phyloP scores from a whole-genome alignment of 108 stramenopile species.

The Discostella pseudostelligera region DNA sequence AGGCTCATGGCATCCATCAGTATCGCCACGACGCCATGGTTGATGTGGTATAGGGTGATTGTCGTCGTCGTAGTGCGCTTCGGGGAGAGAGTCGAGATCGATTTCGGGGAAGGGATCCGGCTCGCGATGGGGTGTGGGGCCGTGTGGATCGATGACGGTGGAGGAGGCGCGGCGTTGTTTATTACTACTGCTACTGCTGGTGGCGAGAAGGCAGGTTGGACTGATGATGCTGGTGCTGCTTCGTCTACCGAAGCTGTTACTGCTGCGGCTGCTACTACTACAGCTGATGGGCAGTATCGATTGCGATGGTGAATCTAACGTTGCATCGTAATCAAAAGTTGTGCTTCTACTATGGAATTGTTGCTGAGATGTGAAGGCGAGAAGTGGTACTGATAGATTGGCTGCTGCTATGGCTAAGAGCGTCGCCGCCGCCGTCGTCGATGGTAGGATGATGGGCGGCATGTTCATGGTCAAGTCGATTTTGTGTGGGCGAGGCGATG shows the following conservation, averaged over 20 bases:
- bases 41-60: conserved; percentile 71
- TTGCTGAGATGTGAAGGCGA: too few relatives aligned
- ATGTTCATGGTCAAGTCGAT: too few relatives aligned
- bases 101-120: conserved; percentile 35
- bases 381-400: too few relatives aligned
- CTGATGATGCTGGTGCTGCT: not conserved
- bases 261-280: too few relatives aligned
- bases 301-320: too few relatives aligned
- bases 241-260: not conserved
- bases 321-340: too few relatives aligned
- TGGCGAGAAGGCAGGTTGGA: not conserved
- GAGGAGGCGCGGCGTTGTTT: conserved; percentile 5
- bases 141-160: conserved; percentile 29
- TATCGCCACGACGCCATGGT: conserved; percentile 81
- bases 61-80: conserved; percentile 41
- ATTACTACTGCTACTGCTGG: too few relatives aligned
- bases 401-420: too few relatives aligned
- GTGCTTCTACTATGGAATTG: too few relatives aligned
- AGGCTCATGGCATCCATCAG: conserved; percentile 81
- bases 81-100: conserved; percentile 41
- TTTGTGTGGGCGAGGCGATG: too few relatives aligned
- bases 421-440: too few relatives aligned
- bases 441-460: too few relatives aligned
- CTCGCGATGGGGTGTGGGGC: conserved; percentile 25
- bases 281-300: not conserved